These are phyloP conservation scores for Picea mariana DNA, from an alignment of 83 land plant genomes.

Conservation along the genomic window DNA sequence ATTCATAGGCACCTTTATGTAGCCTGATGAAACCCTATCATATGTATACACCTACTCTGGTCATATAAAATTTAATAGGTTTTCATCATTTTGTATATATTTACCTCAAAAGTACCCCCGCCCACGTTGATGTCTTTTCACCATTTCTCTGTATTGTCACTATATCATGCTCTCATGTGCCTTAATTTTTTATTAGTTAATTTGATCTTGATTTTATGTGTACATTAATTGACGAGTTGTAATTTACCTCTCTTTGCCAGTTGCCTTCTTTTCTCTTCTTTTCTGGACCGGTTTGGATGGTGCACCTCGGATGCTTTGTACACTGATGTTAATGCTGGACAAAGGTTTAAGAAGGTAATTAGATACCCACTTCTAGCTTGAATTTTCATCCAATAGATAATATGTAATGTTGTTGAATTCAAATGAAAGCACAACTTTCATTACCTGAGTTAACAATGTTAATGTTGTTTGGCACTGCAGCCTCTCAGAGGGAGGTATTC, in stretches of 20 bases:
- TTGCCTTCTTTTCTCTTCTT: slow-evolving; percentile 28
- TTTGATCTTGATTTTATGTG: not conserved
- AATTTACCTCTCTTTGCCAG: slow-evolving; percentile 19
- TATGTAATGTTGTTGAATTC: too few species aligned
- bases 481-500: slow-evolving; percentile 73
- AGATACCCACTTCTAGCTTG: not conserved
- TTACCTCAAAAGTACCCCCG: too few species aligned
- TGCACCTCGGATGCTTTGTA: slow-evolving; percentile 61
- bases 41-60: too few species aligned
- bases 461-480: slow-evolving; percentile 34
- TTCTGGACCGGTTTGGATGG: slow-evolving; percentile 47
- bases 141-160: too few species aligned
- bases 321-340: slow-evolving; percentile 34
- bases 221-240: not conserved
- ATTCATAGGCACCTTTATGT: too few species aligned
- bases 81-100: too few species aligned
- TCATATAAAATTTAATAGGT: too few species aligned
- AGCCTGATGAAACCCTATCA: too few species aligned
- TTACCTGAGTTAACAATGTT: not conserved
- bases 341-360: slow-evolving; percentile 36
- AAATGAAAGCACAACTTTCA: not conserved
- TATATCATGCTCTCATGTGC: not conserved
- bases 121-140: too few species aligned
- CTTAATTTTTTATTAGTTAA: not conserved
- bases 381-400: not conserved